Evolutionary conservation across 306 rosid genomes (phyloP).

Genomic region (Vigna reflexopilosa): DNA sequence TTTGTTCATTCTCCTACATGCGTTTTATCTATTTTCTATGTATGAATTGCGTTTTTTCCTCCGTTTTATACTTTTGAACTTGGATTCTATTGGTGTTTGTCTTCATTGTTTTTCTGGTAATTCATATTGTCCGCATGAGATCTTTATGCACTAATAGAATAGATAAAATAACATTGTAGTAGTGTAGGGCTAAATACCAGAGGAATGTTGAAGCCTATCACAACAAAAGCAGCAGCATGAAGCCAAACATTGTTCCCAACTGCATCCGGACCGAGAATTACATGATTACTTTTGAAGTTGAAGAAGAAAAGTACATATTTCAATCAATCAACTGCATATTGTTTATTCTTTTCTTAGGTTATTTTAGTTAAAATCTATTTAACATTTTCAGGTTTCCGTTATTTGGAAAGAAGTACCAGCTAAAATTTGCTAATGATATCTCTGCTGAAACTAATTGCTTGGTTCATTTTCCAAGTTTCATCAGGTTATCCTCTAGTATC

Average conservation of each 20-base stretch:
- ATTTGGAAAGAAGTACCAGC: constrained; percentile 94
- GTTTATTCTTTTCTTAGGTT: constrained; percentile 35
- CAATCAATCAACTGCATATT: constrained; percentile 31
- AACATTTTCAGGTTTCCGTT: constrained; percentile 81
- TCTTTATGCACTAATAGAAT: constrained; percentile 6
- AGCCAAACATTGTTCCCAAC: constrained; percentile 96
- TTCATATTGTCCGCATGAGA: constrained; percentile 28
- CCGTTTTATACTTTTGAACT: constrained; percentile 13
- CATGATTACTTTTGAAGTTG: constrained; percentile 94
- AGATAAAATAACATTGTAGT: constrained; percentile 38
- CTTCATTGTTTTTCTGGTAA: constrained; percentile 11
- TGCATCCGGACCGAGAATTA: constrained; percentile 97
- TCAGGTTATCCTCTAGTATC: constrained; percentile 65
- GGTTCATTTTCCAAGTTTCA: constrained; percentile 97
- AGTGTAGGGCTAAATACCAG: constrained; percentile 93
- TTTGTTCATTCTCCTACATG: constrained; percentile 1
- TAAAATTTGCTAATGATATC: constrained; percentile 79
- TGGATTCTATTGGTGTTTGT: constrained; percentile 30
- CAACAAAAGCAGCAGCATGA: constrained; percentile 86
- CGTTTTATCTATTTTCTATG: constrained; percentile 18
- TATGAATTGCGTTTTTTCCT: constrained; percentile 5
- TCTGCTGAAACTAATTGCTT: constrained; percentile 87
- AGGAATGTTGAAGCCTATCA: constrained; percentile 98
- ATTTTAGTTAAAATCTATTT: constrained; percentile 38
- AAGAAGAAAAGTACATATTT: constrained; percentile 88